Evolutionary conservation across 768 basidiomycete genomes (phyloP), one percentile per base, ranked within the genome.

Genomic region (Pholiota conissans): DNA sequence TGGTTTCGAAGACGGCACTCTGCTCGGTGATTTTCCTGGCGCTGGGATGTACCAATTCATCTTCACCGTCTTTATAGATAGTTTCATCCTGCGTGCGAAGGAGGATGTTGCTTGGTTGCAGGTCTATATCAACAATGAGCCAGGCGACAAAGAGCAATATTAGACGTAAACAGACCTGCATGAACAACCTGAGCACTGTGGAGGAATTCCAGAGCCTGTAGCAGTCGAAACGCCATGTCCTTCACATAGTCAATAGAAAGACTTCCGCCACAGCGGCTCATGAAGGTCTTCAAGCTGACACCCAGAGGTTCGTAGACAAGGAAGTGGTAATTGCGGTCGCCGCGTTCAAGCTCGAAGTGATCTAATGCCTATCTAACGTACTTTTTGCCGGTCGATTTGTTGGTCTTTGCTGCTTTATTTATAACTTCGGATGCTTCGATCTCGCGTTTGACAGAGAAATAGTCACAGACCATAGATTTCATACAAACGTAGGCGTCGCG

Each of bases 81-180:
- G 24, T 34, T 29, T 42, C 22, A 29, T 63, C 59, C 14, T 52
- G n/a, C 35, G 66, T 58, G 28, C 59, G 20, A 18, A 68, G 51
- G 18, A 65, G 50, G 28, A 68, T 59, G 54, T 68, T 68, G 20
- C 29, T 50, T 35, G 39, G 42, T 34, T 56, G 58, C 14, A 68
- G 55, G 28, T 68, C 67, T 61, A 27, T 10, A 26, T 35, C 46
- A 51, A 40, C 30, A n/a, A 8, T 45, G 11, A 42, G 42, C n/a
- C n/a, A n/a, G n/a, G n/a, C 13, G 40, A 22, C 26, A 39, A 14
- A 14, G 39, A 1, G 6, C 8, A 30, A 7, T 20, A 57, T 24
- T 14, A 34, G 45, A 22, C n/a, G 34, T 14, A 5, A 16, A 14
- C 61, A 39, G 18, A 60, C 63, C 65, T 45, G 59, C 61, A 30